phyloP scores from a whole-genome alignment of 129 eudicot genomes.

The Glebionis coronaria region DNA sequence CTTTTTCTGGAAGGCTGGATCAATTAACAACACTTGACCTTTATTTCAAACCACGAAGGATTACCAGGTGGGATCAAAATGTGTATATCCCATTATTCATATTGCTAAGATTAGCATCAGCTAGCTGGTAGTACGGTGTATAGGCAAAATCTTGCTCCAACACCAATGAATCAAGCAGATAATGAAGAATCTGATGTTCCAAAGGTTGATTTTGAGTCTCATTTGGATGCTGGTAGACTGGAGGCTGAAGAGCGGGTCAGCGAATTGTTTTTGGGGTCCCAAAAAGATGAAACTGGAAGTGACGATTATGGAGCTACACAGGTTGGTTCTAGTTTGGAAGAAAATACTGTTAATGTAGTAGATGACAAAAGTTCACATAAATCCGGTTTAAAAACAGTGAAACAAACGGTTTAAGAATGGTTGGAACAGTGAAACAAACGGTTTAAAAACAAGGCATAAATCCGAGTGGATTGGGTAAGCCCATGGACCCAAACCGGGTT shows the following conservation, averaged over 20 bases:
- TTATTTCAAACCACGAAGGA: too few species aligned
- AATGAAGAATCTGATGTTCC: slow-evolving; percentile 13
- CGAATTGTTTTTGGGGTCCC: slow-evolving; percentile 15
- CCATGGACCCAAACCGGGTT: too few species aligned
- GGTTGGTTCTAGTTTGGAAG: slow-evolving; percentile 3
- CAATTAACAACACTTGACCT: too few species aligned
- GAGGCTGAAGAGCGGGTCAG: neutral
- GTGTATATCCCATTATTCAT: too few species aligned
- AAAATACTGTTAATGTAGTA: slow-evolving; percentile 13
- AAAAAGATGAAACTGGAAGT: slow-evolving; percentile 12
- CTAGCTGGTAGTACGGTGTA: slow-evolving; percentile 5
- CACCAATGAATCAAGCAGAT: slow-evolving; percentile 22
- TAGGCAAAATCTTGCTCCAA: slow-evolving; percentile 34
- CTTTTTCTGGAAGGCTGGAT: too few species aligned
- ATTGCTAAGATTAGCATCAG: too few species aligned
- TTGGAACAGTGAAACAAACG: too few species aligned
- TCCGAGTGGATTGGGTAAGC: too few species aligned
- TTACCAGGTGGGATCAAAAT: too few species aligned
- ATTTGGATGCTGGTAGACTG: slow-evolving; percentile 16
- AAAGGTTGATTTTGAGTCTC: slow-evolving; percentile 10
- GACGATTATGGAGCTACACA: slow-evolving; percentile 12
- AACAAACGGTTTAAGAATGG: too few species aligned
- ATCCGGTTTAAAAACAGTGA: too few species aligned
- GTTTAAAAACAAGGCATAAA: too few species aligned
- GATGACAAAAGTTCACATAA: slow-evolving; percentile 2